Percentiles rank a stretch among this genome's conserved stretches.
Evolutionary conservation across 345 rosid species (phyloP).

Genomic region (Eucalyptus viminalis): DNA sequence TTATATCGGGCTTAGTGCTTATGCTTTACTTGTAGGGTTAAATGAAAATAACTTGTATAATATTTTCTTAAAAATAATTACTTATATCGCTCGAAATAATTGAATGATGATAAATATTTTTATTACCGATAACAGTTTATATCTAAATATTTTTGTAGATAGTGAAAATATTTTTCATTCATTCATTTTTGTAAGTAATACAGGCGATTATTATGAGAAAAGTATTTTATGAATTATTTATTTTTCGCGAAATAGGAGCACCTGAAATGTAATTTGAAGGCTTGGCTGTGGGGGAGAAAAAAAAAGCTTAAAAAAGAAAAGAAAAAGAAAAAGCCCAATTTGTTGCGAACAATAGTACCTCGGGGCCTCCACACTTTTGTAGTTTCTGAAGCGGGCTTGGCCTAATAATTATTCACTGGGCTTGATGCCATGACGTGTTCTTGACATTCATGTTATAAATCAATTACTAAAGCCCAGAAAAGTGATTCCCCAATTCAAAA

Average conservation of each 20-base stretch:
- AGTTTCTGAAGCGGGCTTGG: background rate
- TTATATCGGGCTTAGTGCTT: background rate
- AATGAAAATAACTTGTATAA: background rate
- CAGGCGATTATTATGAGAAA: fast-evolving
- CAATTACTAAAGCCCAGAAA: background rate
- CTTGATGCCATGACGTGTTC: background rate
- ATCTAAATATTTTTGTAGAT: background rate
- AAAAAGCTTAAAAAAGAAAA: background rate
- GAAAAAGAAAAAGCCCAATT: background rate
- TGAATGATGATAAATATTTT: background rate
- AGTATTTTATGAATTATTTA: background rate
- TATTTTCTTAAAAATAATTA: background rate
- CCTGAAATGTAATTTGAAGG: background rate
- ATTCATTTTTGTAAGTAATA: background rate
- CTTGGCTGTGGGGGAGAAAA: background rate
- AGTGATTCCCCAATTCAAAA: background rate
- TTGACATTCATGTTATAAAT: background rate
- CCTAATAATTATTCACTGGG: background rate
- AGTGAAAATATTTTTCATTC: background rate
- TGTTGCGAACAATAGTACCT: background rate
- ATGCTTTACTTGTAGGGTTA: background rate
- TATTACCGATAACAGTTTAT: fast-evolving
- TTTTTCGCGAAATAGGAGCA: background rate
- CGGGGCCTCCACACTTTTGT: background rate
- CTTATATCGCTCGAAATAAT: background rate